Base-by-base conservation (phyloP, 495 filamentous ascomycete genomes). In the Daldinia vernicosa region DNA sequence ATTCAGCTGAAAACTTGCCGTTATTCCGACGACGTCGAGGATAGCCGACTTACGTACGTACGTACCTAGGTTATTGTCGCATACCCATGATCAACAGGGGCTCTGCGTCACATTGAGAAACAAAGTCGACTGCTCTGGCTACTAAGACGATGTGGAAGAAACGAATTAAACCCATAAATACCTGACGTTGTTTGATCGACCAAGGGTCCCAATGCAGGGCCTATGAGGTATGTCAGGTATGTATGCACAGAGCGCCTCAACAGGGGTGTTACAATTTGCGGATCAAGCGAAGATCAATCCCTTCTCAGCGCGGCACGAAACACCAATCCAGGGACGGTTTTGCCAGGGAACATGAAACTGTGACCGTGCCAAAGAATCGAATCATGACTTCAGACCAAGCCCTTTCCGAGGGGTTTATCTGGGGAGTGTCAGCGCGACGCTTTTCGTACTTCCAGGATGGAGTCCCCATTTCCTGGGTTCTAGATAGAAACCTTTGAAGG, bases 291-390 rank as follows among this genome's bases (percentile, higher is more conserved):
- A 69, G 65, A 72, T 72, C 70, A 69, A 66, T 69, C 65, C 65
- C 32, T 19, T 65, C 60, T 62, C 61, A 30, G 70, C 40, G 14
- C 57, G 35, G 70, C 40, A 9, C 57, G 35, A 30, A 55, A 69
- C 50, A 69, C 51, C 47, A 63, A 33, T 24, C 58, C 50, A 69
- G 56, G 70, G 51, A 15, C 28, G 17, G 70, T 65, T 72, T 74
- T 74, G 74, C 63, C 50, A 70, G 52, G 72, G 65, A 67, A 73
- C n/a, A 54, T 74, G 75, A 77, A 77, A 77, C 75, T 52, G 24
- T n/a, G 56, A 35, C 60, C 57, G 67, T 67, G 66, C 69, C 67
- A 47, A 66, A 70, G 61, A 24, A 28, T 65, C 70, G 69, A 61
- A 57, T 62, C 64, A 73, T 77, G 75, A 67, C 72, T 51, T 71